Evolutionary conservation across 148 eudicot species (phyloP), one percentile per base, ranked within the genome.

Genomic region (Diospyros lotus): DNA sequence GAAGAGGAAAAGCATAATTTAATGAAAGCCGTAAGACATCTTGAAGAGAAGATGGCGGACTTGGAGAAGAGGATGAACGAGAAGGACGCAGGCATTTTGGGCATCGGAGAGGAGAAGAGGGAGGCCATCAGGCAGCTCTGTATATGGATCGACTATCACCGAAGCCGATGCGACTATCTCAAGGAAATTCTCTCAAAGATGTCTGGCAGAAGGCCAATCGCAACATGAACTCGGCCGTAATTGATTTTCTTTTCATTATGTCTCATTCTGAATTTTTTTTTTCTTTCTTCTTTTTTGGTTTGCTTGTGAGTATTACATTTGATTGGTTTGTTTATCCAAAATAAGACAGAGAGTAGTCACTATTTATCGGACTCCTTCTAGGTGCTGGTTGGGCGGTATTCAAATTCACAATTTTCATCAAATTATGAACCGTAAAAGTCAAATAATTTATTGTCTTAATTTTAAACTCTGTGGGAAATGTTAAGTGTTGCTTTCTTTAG

Each of bases 91-190:
- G 80, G 79, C 52, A 52, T 86, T 2, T 50, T 71, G 50, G 85
- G 73, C 4, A 71, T 91, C 4, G 84, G 83, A 56, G 92, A 89
- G 55, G 92, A 89, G 86, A 91, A 91, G 74, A 85, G 86, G 40
- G 89, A 89, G 73, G 97, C 89, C 44, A 91, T 91, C 63, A 86
- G 82, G 81, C 93, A 89, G 82, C 75, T 91, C 68, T 89, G 92
- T 60, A 78, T 91, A 44, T 87, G 87, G 88, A 77, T 78, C 9
- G 97, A 88, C 61, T 82, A 84, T 78, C 82, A 87, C 70, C 84
- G 82, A 38, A 77, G 64, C 69, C 90, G 86, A 39, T 82, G 82
- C 54, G 80, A 81, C 52, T 82, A 89, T 83, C 87, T 93, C 52
- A 82, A 74, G 76, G 84, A 73, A 39, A 76, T 64, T 18, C 66